Base-by-base conservation (phyloP, 78 protist genomes). In the Anaeramoeba flamelloides region DNA sequence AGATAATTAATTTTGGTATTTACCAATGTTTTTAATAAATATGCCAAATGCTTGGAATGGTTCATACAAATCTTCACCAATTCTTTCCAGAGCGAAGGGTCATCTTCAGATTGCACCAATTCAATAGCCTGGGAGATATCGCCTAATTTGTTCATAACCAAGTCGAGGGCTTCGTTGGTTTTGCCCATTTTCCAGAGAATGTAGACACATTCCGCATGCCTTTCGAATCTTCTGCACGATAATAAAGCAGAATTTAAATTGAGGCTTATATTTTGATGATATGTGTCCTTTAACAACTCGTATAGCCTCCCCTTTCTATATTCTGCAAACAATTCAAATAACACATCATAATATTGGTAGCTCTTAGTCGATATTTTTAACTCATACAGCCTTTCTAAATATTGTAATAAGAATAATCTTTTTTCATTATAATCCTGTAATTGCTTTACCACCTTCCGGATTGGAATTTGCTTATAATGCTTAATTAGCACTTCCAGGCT, bases 291-390 rank as follows among this genome's bases (percentile, higher is more conserved):
- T 4, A 82, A 2, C 8, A 82, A 82, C 38, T 39, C 39, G 3
- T 31, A 38, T 26, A 82, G 81, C 69, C 1, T 38, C 12, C 3
- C 1, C 2, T 79, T 65, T 33, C 34, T 39, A 3, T 2, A 38
- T 4, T 4, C 30, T 2, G 84, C 84, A 69, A 78, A 82, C 2
- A 82, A 74, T 32, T 2, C 76, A 36, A 80, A n/a, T 41, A 78
- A 80, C 1, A 3, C 40, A 30, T 0, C 1, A 0, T 3, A 38
- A 65, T 39, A 77, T n/a, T 79, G 17, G 36, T 26, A n/a, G n/a
- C n/a, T n/a, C 1, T 32, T 33, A n/a, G 39, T 38, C 2, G 0
- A 38, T 3, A 31, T 26, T 40, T 82, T 39, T 30, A 0, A 0
- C 22, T 1, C 0, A 76, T 78, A 77, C 0, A 82, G 76, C 4